These are phyloP conservation scores for Handroanthus guayacan DNA, from an alignment of 257 asterid genomes.

Conservation along the genomic window DNA sequence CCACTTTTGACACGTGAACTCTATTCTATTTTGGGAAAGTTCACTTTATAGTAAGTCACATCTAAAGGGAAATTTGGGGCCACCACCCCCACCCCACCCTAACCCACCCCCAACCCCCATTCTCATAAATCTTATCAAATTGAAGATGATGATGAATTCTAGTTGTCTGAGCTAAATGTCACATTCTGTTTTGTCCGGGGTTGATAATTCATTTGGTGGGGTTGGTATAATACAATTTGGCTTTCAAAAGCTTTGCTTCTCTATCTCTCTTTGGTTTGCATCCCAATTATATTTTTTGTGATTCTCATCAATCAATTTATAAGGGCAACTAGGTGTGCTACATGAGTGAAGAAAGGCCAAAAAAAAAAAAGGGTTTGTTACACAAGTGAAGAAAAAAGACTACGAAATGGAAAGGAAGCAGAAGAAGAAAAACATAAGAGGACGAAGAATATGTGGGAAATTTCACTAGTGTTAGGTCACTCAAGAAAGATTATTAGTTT, in stretches of 20 bases:
- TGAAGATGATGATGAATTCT: neutral
- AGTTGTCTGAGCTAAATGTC: conserved; percentile 35
- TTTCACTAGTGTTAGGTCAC: neutral
- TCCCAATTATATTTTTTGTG: neutral
- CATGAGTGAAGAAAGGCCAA: neutral
- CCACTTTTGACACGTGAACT: conserved; percentile 44
- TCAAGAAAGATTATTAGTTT: neutral
- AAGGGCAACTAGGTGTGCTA: too few relatives aligned
- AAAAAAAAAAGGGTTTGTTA: neutral
- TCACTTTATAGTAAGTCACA: conserved; percentile 52
- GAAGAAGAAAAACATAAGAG: neutral
- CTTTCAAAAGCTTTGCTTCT: neutral
- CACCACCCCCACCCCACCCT: conserved; percentile 9
- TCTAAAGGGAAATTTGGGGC: conserved; percentile 27
- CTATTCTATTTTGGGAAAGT: conserved; percentile 47
- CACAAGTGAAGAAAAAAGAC: neutral
- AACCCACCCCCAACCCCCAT: neutral
- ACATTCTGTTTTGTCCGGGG: conserved; percentile 41
- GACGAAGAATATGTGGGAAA: neutral
- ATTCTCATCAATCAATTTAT: conserved; percentile 4
- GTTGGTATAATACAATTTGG: neutral
- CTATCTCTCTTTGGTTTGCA: neutral
- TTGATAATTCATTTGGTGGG: conserved; percentile 34
- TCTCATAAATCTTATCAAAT: conserved; percentile 13
- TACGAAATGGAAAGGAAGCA: neutral